Evolutionary conservation across 306 rosid genomes (phyloP).

Genomic region (Parietaria judaica): DNA sequence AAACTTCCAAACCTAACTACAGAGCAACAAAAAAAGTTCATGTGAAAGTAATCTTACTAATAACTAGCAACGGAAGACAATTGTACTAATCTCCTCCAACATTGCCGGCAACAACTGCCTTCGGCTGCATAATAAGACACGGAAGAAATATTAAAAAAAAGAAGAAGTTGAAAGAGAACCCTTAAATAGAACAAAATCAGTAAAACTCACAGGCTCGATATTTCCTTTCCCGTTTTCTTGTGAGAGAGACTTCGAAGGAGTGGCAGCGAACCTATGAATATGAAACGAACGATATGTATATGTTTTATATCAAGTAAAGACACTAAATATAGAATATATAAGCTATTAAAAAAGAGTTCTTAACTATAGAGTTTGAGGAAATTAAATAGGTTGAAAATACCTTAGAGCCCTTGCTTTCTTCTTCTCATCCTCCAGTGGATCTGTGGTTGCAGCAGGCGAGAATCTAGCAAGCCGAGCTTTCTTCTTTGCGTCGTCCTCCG

Average conservation of each 20-base stretch:
- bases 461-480: conserved; percentile 83
- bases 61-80: conserved; percentile 32
- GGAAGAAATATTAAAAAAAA: conserved; percentile 21
- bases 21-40: not conserved
- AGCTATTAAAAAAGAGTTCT: too few relatives aligned
- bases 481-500: conserved; percentile 65
- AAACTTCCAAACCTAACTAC: too few relatives aligned
- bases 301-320: not conserved
- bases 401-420: conserved; percentile 77
- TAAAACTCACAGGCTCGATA: conserved; percentile 25
- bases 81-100: conserved; percentile 52
- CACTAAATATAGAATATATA: too few relatives aligned
- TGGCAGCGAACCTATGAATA: conserved; percentile 52
- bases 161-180: not conserved
- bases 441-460: conserved; percentile 44
- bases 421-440: conserved; percentile 70
- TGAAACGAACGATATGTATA: not conserved
- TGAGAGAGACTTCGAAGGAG: conserved; percentile 30
- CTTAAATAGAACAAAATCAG: too few relatives aligned
- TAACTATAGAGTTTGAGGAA: not conserved
- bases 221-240: conserved; percentile 49
- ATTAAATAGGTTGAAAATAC: conserved; percentile 16
- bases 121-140: conserved; percentile 19
- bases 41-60: conserved; percentile 35
- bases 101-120: conserved; percentile 51